phyloP scores from a whole-genome alignment of 2,329 filamentous ascomycete genomes.

The Periconia sp. region DNA sequence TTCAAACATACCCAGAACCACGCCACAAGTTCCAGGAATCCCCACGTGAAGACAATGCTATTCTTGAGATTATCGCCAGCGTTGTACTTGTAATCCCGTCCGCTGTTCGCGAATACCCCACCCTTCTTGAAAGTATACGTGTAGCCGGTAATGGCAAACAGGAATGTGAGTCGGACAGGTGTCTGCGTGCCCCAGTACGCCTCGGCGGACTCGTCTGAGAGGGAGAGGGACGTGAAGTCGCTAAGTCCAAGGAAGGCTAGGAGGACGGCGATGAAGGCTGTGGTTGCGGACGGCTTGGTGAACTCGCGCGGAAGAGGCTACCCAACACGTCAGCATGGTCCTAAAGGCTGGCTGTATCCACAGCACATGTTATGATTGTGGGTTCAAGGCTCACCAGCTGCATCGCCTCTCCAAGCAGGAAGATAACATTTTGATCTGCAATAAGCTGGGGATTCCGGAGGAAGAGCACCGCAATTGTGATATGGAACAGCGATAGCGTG shows the following conservation, averaged over 20 bases:
- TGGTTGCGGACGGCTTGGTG: constrained; percentile 70
- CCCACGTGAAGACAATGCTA: constrained; percentile 81
- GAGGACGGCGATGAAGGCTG: constrained; percentile 71
- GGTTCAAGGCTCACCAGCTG: constrained; percentile 65
- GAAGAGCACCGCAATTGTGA: constrained; percentile 85
- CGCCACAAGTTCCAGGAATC: constrained; percentile 79
- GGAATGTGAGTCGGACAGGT: constrained; percentile 69
- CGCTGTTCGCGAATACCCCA: constrained; percentile 50
- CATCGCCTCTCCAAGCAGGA: constrained; percentile 82
- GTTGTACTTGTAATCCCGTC: constrained; percentile 29
- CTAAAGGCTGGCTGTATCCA: too few species aligned
- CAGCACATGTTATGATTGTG: background rate
- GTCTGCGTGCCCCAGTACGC: constrained; percentile 59
- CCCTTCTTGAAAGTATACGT: constrained; percentile 66
- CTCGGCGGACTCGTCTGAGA: constrained; percentile 50
- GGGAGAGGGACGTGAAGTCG: constrained; percentile 54
- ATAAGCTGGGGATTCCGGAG: constrained; percentile 74
- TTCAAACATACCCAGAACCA: constrained; percentile 86
- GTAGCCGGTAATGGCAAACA: constrained; percentile 68
- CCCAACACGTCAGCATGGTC: too few species aligned
- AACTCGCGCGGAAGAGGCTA: constrained; percentile 72
- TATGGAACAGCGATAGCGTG: constrained; percentile 80
- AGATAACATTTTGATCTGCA: constrained; percentile 80
- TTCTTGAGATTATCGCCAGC: constrained; percentile 75
- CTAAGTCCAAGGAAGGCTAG: constrained; percentile 64